phyloP scores from a whole-genome alignment of 352 stramenopile genomes.

The Pythium apleroticum region DNA sequence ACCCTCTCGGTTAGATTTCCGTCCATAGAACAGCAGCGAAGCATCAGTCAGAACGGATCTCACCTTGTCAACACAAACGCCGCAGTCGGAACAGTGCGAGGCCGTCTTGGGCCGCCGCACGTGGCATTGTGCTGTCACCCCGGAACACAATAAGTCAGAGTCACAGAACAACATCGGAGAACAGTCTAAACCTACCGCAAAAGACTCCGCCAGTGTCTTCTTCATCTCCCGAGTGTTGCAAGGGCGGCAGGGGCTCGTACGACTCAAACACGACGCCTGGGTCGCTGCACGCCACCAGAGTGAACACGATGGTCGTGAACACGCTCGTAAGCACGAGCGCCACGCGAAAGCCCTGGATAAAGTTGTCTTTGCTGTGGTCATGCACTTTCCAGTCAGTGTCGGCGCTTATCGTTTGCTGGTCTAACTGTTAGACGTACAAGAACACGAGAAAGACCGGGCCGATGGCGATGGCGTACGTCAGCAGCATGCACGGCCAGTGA shows the following conservation, averaged over 20 bases:
- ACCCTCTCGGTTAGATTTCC: not conserved
- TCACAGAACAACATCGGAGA: slow-evolving; percentile 1
- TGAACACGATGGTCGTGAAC: slow-evolving; percentile 66
- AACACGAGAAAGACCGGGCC: slow-evolving; percentile 57
- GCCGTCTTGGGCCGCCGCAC: slow-evolving; percentile 64
- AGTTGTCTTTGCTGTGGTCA: slow-evolving; percentile 30
- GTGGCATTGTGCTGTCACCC: slow-evolving; percentile 63
- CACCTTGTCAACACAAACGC: slow-evolving; percentile 69
- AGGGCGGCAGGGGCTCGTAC: slow-evolving; percentile 28
- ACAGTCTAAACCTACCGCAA: slow-evolving; percentile 44
- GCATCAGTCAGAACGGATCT: not conserved
- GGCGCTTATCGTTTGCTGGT: not conserved
- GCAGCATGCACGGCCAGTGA: slow-evolving; percentile 70
- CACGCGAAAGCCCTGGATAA: slow-evolving; percentile 44
- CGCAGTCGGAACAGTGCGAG: slow-evolving; percentile 80
- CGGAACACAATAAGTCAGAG: slow-evolving; percentile 7
- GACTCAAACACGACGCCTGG: slow-evolving; percentile 66
- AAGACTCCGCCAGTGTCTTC: slow-evolving; percentile 57
- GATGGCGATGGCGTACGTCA: slow-evolving; percentile 71
- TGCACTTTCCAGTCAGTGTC: not conserved
- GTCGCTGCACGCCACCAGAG: slow-evolving; percentile 77
- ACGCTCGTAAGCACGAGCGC: slow-evolving; percentile 51
- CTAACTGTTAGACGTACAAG: slow-evolving; percentile 23
- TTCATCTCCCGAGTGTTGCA: slow-evolving; percentile 31
- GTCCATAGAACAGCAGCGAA: slow-evolving; percentile 1